Evolutionary conservation across 2,329 filamentous ascomycete species (phyloP), one percentile per base, ranked within the genome.

Genomic region (Aureobasidium sp.): DNA sequence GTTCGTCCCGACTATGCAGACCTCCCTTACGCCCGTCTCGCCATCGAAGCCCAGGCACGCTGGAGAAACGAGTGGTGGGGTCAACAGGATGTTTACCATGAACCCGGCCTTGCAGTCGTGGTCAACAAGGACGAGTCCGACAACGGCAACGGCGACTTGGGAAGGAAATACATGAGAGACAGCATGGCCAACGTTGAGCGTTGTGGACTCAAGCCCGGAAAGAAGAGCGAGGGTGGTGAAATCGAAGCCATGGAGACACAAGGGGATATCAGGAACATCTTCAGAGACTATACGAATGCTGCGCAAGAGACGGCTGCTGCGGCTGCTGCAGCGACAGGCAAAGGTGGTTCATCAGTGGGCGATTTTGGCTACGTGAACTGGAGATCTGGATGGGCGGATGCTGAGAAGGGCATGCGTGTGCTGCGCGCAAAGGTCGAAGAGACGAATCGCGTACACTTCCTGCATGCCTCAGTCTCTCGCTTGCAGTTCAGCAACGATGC

Each of bases 1-100:
- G 79, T 87, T 55, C 80, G 84, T 37, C 81, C 87, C 41, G 93
- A 97, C 79, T 97, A 97, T 71, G 87, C 89, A 5, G 86, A 93
- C 70, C 77, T 84, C 0, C 83, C 86, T 25, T 97, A 97, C 75
- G 84, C 90, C 6, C 77, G 80, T 17, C 84, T 97, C 49, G 91
- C 87, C 22, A 80, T 84, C 20, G 78, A 84, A 39, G 91, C 91
- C 1, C 88, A 90, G 69, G 74, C 79, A 20, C 78, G 82, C 70
- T 94, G 86, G 89, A 84, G 87, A 68, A 80, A 80, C 68, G 83
- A 82, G 67, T 84, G 78, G 68, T 83, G 79, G 55, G 82, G 81
- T 12, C 22, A 45, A 12, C 77, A 85, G 39, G 85, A 85, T 25
- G 81, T 88, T 34, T 94, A 93, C 73, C 79, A 79, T 5, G 86